Base-by-base conservation (phyloP, 2,329 filamentous ascomycete species). In the Geosmithia morbida region DNA sequence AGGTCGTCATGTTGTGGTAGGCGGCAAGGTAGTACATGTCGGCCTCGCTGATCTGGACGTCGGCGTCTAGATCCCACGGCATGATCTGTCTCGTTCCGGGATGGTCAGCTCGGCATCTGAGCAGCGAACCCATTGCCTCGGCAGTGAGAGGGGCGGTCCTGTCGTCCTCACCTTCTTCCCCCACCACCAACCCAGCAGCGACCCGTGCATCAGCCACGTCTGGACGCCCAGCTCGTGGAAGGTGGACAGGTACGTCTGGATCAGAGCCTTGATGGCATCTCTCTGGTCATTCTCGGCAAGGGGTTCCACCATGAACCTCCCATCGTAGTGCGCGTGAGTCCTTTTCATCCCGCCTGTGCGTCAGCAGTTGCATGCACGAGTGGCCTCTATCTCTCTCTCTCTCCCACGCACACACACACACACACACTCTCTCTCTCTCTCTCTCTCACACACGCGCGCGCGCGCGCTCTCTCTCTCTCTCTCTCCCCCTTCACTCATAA, bases 161-260 rank as follows among this genome's bases (percentile, higher is more conserved):
- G n/a, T n/a, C n/a, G n/a, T n/a, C 18, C 51, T 54, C 57, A 64
- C 65, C 59, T 66, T 67, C 44, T 69, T 69, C 55, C 86, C 87
- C 85, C 85, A 90, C 84, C 85, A 90, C 86, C 86, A 92, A 7
- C 85, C 86, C 30, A 92, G 67, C 29, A 90, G 66, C n/a, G 83
- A 84, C n/a, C 85, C 83, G 58, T 90, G 85, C 56, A 86, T 85
- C 50, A 90, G 75, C 86, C 86, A 90, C 6, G 85, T 88, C 60
- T 89, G 81, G 49, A 88, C 62, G 2, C 77, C 74, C 29, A 85
- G 69, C 39, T 77, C 72, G 45, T 70, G 66, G 56, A 85, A 83
- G 29, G 81, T 85, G 41, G 74, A 67, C 44, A 90, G 69, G 59
- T 88, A 90, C 26, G 85, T 80, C 55, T 81, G 77, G 46, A 87